Base-by-base conservation (phyloP, 495 filamentous ascomycete species). In the Baudoinia panamericana region DNA sequence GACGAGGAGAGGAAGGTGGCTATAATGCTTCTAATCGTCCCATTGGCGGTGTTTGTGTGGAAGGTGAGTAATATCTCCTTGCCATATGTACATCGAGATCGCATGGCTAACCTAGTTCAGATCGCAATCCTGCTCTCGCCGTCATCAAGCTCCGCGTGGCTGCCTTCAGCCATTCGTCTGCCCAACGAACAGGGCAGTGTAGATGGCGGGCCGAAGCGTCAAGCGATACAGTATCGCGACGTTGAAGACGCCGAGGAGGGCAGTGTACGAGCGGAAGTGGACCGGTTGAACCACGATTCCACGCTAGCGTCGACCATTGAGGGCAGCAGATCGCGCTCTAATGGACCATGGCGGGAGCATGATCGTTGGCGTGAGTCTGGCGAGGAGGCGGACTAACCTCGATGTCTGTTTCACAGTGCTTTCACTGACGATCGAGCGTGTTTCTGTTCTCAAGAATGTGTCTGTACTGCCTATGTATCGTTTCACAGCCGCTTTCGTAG, bases 21-120 rank as follows among this genome's bases (percentile, higher is more conserved):
- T 9, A 52, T 57, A 12, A 41, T 62, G 30, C 25, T 62, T 31
- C 43, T 62, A 30, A 46, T 43, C 1, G 57, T 57, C 11, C 51
- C 57, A 9, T 29, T 54, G 1, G 27, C 50, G 24, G 53, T 62
- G 16, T 56, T 59, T 39, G 12, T 62, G 15, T 62, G 59, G 59
- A 51, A 62, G 51, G 43, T 53, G 24, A 12, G 50, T 35, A 13
- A 2, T 8, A n/a, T n/a, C 9, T 15, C 29, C 19, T 33, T 18
- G 17, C 16, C 19, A n/a, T n/a, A n/a, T n/a, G n/a, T n/a, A n/a
- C n/a, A n/a, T n/a, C n/a, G n/a, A n/a, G n/a, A n/a, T n/a, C n/a
- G n/a, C n/a, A n/a, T n/a, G n/a, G n/a, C n/a, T 33, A 18, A 36
- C 11, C 13, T 20, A 21, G 5, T 27, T 5, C 30, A 48, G 45